A percentile compares a stretch with the other conserved stretches of the same genome.
Conservation (phyloP, 2,329 filamentous ascomycete genomes). For the Escovopsis sp. region DNA sequence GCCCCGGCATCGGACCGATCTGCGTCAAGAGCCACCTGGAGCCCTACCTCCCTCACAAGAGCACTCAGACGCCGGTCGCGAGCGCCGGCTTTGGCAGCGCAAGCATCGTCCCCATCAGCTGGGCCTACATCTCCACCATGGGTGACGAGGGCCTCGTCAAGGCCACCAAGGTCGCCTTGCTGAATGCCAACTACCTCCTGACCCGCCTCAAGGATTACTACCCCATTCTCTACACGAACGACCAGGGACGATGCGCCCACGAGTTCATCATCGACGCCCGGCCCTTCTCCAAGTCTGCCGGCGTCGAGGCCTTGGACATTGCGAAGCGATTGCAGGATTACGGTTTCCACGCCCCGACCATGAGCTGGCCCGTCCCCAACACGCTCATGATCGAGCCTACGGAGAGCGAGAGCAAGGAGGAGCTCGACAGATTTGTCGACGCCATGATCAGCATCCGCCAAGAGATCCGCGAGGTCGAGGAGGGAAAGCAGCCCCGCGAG, state of each 20-base stretch:
- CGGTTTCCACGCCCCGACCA: constrained; percentile 92
- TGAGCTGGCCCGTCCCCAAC: constrained; percentile 91
- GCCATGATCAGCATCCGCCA: constrained; percentile 73
- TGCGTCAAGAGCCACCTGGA: constrained; percentile 73
- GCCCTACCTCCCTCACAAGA: constrained; percentile 42
- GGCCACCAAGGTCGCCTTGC: constrained; percentile 80
- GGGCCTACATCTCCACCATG: constrained; percentile 95
- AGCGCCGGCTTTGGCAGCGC: constrained; percentile 79
- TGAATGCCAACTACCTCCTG: constrained; percentile 96
- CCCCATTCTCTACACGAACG: constrained; percentile 85
- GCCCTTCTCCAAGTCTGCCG: constrained; percentile 67
- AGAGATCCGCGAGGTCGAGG: constrained; percentile 75
- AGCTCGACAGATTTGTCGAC: constrained; percentile 87
- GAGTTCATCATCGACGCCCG: constrained; percentile 92
- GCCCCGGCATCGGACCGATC: constrained; percentile 86
- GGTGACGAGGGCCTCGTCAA: constrained; percentile 64
- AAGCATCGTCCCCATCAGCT: constrained; percentile 85
- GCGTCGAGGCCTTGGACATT: constrained; percentile 84
- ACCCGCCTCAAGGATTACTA: constrained; percentile 76
- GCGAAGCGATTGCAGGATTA: constrained; percentile 96
- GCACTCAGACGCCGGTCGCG: constrained; percentile 46
- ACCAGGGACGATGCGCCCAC: constrained; percentile 76
- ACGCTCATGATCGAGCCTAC: constrained; percentile 98
- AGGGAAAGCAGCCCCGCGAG: constrained; percentile 58
- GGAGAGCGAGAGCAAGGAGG: constrained; percentile 80